Percentiles rank a stretch among this genome's conserved stretches.
Conservation (phyloP, 306 rosid genomes). For the Glycine latifolia region DNA sequence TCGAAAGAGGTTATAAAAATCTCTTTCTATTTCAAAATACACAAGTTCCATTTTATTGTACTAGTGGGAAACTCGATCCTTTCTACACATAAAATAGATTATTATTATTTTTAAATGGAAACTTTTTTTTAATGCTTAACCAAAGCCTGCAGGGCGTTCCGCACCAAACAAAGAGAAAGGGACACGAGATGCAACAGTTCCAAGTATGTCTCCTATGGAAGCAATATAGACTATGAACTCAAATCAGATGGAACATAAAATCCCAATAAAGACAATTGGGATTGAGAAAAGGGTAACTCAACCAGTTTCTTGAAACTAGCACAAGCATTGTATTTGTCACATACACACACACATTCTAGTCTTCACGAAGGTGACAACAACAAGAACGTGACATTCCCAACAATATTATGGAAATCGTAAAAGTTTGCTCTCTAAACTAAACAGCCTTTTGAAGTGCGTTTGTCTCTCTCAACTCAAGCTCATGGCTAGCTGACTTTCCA, state of each 20-base stretch:
- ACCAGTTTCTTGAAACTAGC: slow-evolving; percentile 28
- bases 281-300: slow-evolving; percentile 41
- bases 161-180: slow-evolving; percentile 31
- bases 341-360: slow-evolving; percentile 29
- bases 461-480: slow-evolving; percentile 12
- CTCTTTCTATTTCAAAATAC: too few relatives aligned
- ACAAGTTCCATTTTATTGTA: too few relatives aligned
- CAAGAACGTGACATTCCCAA: slow-evolving; percentile 50
- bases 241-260: slow-evolving; percentile 17
- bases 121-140: neutral
- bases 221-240: slow-evolving; percentile 19
- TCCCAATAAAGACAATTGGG: slow-evolving; percentile 34
- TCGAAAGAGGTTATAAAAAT: too few relatives aligned
- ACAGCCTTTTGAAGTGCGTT: slow-evolving; percentile 22
- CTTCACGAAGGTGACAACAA: slow-evolving; percentile 39
- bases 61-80: too few relatives aligned
- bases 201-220: slow-evolving; percentile 64
- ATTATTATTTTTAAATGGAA: too few relatives aligned
- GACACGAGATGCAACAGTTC: slow-evolving; percentile 69
- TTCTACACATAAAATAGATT: too few relatives aligned
- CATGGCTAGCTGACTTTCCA: slow-evolving; percentile 28
- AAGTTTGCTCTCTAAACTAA: neutral
- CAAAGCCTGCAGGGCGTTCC: slow-evolving; percentile 41
- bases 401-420: slow-evolving; percentile 48
- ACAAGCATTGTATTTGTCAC: slow-evolving; percentile 51